Conservation (phyloP, 805 yeast genomes). For the Zygoascus ofunaensis region DNA sequence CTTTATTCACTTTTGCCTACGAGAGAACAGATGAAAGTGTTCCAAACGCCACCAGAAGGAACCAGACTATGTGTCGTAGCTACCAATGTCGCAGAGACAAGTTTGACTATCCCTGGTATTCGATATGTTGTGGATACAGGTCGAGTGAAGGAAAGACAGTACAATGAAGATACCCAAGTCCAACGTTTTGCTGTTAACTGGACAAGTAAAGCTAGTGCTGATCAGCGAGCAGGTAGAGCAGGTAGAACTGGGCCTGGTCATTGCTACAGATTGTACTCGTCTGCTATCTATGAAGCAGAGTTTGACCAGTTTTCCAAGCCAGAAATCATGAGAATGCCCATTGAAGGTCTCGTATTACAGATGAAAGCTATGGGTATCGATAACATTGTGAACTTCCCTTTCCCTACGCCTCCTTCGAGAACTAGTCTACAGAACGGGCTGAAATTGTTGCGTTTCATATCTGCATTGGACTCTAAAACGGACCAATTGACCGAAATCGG, state of each 20-base stretch:
- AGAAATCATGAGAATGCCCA: slow-evolving; percentile 90
- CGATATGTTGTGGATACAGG: slow-evolving; percentile 95
- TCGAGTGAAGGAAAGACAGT: slow-evolving; percentile 79
- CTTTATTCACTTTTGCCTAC: slow-evolving; percentile 91
- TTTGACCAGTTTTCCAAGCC: slow-evolving; percentile 79
- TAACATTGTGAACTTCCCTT: slow-evolving; percentile 83
- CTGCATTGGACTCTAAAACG: slow-evolving; percentile 54
- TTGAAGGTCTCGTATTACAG: slow-evolving; percentile 86
- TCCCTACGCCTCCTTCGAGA: slow-evolving; percentile 86
- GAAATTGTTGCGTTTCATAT: slow-evolving; percentile 55
- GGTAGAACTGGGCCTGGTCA: slow-evolving; percentile 99
- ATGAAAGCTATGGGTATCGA: slow-evolving; percentile 98
- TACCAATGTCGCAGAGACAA: slow-evolving; percentile 96
- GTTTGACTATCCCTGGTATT: slow-evolving; percentile 91
- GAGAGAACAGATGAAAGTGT: slow-evolving; percentile 86
- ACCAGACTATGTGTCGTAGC: slow-evolving; percentile 87
- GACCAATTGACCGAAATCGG: slow-evolving; percentile 70
- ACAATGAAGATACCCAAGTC: slow-evolving; percentile 75
- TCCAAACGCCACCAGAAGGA: slow-evolving; percentile 75
- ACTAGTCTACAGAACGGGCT: slow-evolving; percentile 54
- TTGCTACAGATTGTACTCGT: slow-evolving; percentile 82
- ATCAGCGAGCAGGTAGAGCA: slow-evolving; percentile 93
- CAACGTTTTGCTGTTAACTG: slow-evolving; percentile 87
- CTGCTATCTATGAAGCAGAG: slow-evolving; percentile 85
- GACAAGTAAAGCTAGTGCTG: slow-evolving; percentile 93